Evolutionary conservation across 306 rosid genomes (phyloP), one percentile per base, ranked within the genome.

Genomic region (Pueraria montana): DNA sequence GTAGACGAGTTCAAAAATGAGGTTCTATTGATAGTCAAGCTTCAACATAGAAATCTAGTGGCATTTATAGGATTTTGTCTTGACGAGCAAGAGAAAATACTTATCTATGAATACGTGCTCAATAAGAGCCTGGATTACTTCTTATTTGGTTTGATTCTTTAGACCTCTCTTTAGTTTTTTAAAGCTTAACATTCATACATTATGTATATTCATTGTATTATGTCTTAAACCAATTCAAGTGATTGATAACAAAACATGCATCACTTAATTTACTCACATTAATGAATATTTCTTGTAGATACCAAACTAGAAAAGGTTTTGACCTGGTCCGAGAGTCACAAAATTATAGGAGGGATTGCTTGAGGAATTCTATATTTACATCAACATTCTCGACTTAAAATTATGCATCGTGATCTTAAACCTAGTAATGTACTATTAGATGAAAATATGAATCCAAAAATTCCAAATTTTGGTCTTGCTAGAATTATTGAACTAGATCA

Each of bases 381-480:
- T 3, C 23, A 63, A 0, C 23, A 63, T 30, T 63, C 43, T 63
- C 70, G 70, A 63, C 70, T 63, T 32, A 63, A 63, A 63, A 2
- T 63, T 30, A 63, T 63, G 32, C 70, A 63, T 63, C 70, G 43
- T 30, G 70, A 63, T 32, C 11, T 63, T n/a, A 30, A 65, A 65
- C 72, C 72, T n/a, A 65, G 72, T n/a, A 65, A 65, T 65, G 3
- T 65, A 34, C 0, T 65, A 10, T 18, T 74, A 20, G 78, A 74
- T 18, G 34, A 53, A 74, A 53, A 53, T 34, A 74, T 74, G 78
- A 34, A 52, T 18, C 66, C 78, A 20, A 74, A 74, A 20, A 32
- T 74, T 34, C 53, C 78, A 74, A 50, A 74, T 21, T 74, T 74
- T 34, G 78, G 78, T 11, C 66, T 74, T 32, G 78, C 65, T 32